Conservation (phyloP, 73 alveolate species). For the Halteria grandinella region DNA sequence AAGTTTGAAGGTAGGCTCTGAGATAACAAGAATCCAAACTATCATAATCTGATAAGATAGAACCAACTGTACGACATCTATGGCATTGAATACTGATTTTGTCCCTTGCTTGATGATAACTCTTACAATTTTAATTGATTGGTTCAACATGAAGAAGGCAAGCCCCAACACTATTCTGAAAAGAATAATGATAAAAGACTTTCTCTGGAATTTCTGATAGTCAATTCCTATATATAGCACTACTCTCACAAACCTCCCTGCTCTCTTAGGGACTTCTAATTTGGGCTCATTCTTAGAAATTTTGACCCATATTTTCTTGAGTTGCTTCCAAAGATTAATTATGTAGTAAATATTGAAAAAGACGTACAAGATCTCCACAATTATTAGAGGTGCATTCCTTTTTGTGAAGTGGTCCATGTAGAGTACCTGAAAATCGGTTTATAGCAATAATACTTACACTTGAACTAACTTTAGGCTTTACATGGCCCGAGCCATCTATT, state of each 20-base stretch:
- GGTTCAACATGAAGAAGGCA: background rate
- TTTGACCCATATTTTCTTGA: background rate
- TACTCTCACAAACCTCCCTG: constrained; percentile 16
- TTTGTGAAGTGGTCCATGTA: constrained; percentile 11
- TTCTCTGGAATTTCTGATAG: background rate
- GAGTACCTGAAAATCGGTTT: background rate
- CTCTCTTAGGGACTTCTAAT: background rate
- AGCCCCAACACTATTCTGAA: constrained; percentile 24
- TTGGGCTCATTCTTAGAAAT: background rate
- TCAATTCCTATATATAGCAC: constrained; percentile 20
- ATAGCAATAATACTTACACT: background rate
- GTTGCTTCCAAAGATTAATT: background rate
- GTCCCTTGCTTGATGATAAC: constrained; percentile 21
- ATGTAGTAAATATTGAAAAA: constrained; percentile 33
- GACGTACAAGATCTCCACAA: constrained; percentile 39
- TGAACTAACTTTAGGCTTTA: constrained; percentile 1
- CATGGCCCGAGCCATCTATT: constrained; percentile 51
- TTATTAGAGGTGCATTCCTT: constrained; percentile 13
- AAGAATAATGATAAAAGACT: constrained; percentile 4
- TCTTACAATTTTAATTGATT: background rate
- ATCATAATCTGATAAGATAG: background rate
- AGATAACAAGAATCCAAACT: constrained; percentile 29
- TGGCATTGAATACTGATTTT: background rate
- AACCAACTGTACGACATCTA: background rate
- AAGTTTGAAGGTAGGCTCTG: background rate